Percentiles rank a stretch among this genome's conserved stretches.
These are phyloP conservation scores for Phaeosphaeria sp. DNA, from an alignment of 2,329 filamentous ascomycete genomes.

Conservation along the genomic window DNA sequence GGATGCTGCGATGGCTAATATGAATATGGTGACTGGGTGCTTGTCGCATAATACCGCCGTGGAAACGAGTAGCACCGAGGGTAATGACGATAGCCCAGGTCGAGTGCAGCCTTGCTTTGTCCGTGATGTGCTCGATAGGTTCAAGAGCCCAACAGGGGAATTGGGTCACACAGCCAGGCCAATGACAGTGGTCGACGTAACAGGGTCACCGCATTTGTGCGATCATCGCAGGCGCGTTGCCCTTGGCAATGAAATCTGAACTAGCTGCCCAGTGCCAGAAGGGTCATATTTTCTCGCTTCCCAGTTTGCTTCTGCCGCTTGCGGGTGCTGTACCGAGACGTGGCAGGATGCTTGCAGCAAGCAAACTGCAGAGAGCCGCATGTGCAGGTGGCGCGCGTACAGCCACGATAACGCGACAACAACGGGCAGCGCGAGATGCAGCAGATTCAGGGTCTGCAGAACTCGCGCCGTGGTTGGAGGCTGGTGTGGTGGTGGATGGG, in stretches of 20 bases:
- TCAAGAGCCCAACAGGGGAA: neutral
- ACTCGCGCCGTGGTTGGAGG: slow-evolving; percentile 1
- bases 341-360: neutral
- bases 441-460: neutral
- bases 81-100: neutral
- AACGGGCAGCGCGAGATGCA: slow-evolving; percentile 1
- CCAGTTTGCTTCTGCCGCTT: neutral
- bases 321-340: neutral
- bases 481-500: slow-evolving; percentile 2
- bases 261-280: neutral
- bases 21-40: neutral
- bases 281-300: neutral
- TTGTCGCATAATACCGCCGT: neutral
- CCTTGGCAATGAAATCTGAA: neutral
- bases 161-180: neutral
- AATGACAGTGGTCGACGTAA: slow-evolving; percentile 1
- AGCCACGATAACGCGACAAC: neutral
- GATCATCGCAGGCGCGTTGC: slow-evolving; percentile 1
- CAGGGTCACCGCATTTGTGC: slow-evolving; percentile 1
- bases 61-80: neutral
- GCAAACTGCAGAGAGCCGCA: neutral
- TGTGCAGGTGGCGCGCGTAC: neutral
- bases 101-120: slow-evolving; percentile 2
- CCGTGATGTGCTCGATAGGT: neutral
- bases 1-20: neutral